phyloP scores from a whole-genome alignment of 2,329 filamentous ascomycete genomes.

The Dactylellina leptospora region DNA sequence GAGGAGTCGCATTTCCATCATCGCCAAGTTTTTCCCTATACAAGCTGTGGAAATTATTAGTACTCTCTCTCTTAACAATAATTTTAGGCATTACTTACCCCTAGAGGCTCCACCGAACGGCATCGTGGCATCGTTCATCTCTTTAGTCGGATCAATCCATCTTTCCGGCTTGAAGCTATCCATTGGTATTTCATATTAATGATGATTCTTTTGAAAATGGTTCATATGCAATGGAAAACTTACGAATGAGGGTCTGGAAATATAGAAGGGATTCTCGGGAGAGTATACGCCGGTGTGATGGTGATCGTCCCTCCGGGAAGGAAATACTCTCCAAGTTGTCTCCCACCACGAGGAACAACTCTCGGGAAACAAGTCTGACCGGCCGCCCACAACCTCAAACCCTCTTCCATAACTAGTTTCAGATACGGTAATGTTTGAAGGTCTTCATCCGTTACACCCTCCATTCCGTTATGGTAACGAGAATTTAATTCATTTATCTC shows the following conservation, averaged over 20 bases:
- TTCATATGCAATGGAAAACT: no score
- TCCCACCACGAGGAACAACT: slow-evolving; percentile 12
- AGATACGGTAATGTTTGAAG: slow-evolving; percentile 21
- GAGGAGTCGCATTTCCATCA: slow-evolving; percentile 27
- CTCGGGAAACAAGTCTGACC: slow-evolving; percentile 8
- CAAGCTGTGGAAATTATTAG: slow-evolving; percentile 9
- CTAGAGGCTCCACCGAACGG: slow-evolving; percentile 18
- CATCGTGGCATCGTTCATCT: slow-evolving; percentile 17
- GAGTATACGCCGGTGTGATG: neutral
- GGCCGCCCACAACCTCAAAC: slow-evolving; percentile 19
- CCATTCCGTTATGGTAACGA: no score
- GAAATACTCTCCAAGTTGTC: slow-evolving; percentile 27
- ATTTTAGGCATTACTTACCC: neutral
- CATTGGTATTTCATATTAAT: neutral
- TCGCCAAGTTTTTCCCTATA: slow-evolving; percentile 13
- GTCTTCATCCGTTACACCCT: slow-evolving; percentile 8
- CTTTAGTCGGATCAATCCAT: slow-evolving; percentile 30
- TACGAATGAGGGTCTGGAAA: slow-evolving; percentile 8
- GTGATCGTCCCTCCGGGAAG: slow-evolving; percentile 15
- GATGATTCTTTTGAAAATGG: no score
- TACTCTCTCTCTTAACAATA: neutral
- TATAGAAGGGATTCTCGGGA: slow-evolving; percentile 13
- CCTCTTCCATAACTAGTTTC: slow-evolving; percentile 8
- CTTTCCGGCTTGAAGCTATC: slow-evolving; percentile 29
- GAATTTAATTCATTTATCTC: neutral